Base-by-base conservation (phyloP, 139 green algal species). In the Diplosphaera chodatii region DNA sequence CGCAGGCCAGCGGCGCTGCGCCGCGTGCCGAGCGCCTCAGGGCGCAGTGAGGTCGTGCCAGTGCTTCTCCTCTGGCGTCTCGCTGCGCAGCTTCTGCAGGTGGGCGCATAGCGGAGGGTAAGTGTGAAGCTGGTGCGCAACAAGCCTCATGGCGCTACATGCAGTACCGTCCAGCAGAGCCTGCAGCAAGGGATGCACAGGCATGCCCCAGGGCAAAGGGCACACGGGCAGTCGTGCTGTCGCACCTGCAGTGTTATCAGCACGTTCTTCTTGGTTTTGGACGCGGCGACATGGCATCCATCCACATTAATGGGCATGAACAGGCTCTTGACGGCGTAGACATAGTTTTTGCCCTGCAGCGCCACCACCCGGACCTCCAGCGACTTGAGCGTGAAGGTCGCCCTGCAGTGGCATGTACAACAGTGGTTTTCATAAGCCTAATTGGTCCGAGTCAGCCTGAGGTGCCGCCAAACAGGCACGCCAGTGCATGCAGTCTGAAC, bases 201-300 rank as follows among this genome's bases (percentile, higher is more conserved):
- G 48, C 13, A 25, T 5, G 48, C 8, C 48, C 13, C 16, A 3
- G 4, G 48, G 25, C 48, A 25, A 59, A 21, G 48, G 16, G 16
- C 48, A 59, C 6, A 48, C 10, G 1, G 21, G n/a, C n/a, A n/a
- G n/a, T n/a, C n/a, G n/a, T n/a, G n/a, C n/a, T n/a, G n/a, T n/a
- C 67, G 55, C 25, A 74, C 74, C 74, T 72, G 30, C n/a, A 78
- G 73, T 0, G 74, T 78, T 31, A 78, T 74, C 1, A 78, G 40
- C 23, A 78, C 69, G 25, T 78, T 78, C 74, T 78, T 78, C 67
- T 73, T 78, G 40, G 74, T 78, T 31, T 78, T 78, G 27, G 67
- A 74, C 4, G 74, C 74, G 18, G 72, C 40, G 6, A 66, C 74
- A 4, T 55, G 29, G 67, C 74, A 78, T 21, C 30, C 67, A 21